These are phyloP conservation scores for Hypholoma sublateritium DNA, from an alignment of 768 basidiomycete genomes.

Conservation along the genomic window DNA sequence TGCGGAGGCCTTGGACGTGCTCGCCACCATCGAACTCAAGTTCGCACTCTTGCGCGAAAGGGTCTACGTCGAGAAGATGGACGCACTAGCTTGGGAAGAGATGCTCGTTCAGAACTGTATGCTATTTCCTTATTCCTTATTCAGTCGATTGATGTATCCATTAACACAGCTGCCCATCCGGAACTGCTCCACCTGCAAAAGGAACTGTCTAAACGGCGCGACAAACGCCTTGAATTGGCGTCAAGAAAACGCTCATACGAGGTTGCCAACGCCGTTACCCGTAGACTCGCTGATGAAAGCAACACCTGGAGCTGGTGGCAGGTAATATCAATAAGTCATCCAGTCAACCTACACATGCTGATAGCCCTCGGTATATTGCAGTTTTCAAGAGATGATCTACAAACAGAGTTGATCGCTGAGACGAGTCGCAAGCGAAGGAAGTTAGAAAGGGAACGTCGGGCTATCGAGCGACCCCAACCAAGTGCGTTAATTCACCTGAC, in stretches of 20 bases:
- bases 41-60: conserved; percentile 86
- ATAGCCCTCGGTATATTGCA: conserved; percentile 27
- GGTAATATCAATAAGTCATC: conserved; percentile 38
- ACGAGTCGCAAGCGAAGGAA: conserved; percentile 83
- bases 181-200: conserved; percentile 81
- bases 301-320: conserved; percentile 92
- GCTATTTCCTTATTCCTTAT: conserved; percentile 21
- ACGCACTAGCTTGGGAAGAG: conserved; percentile 87
- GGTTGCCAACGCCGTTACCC: conserved; percentile 57
- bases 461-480: conserved; percentile 72
- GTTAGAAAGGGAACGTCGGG: conserved; percentile 83
- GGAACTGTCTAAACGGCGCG: conserved; percentile 74
- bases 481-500: conserved; percentile 42
- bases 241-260: conserved; percentile 72
- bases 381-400: conserved; percentile 76
- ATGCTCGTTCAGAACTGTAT: conserved; percentile 73
- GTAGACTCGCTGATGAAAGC: conserved; percentile 68
- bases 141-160: conserved; percentile 2
- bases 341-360: background rate
- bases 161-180: conserved; percentile 71
- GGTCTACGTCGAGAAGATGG: conserved; percentile 94
- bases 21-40: conserved; percentile 90
- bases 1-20: conserved; percentile 83
- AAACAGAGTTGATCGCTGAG: conserved; percentile 87
- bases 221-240: conserved; percentile 81